Base-by-base conservation (phyloP, 2,329 filamentous ascomycete genomes). In the Diaporthe sp. region DNA sequence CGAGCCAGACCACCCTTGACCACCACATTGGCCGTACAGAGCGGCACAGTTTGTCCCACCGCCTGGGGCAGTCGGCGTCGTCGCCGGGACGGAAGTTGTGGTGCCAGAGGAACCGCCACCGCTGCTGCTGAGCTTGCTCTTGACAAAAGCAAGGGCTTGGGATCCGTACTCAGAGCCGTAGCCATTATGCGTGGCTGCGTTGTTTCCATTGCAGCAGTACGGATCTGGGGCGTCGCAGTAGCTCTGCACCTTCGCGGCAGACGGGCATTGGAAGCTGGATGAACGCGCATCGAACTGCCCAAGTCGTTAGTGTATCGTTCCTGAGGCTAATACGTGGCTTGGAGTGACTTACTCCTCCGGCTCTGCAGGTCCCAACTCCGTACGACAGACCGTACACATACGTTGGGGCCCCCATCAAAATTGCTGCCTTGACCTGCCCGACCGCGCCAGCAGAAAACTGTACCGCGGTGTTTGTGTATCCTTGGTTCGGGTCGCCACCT, bases 171-270 rank as follows among this genome's bases (percentile, higher is more conserved):
- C 89, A 76, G 84, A 86, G n/a, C 90, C 91, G 76, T 94, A 93
- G 68, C 90, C 87, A 81, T 92, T 89, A 82, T 93, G 92, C 9
- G 88, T 86, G 79, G 89, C 88, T 37, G 87, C 85, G 76, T 93
- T 86, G 79, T 87, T 91, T 67, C 92, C 92, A 57, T 88, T 91
- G 83, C 91, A 93, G 87, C 92, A 93, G 84, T 92, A 93, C 0
- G 91, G 91, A 77, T 93, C 92, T 4, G 88, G 80, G 6, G 88
- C 84, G 79, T 94, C 92, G 82, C 92, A 93, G 86, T 93, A 93
- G 6, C 90, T 91, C 83, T 92, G 85, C 78, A 93, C 90, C 10
- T 83, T 80, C 76, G 82, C 86, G 31, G 85, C 86, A 13, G 90
- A 87, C 1, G 86, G 83, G 84, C 91, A 93, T 60, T 83, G 83